phyloP scores from a whole-genome alignment of 192 early-diverging fungal genomes.

The Kickxella alabastrina region DNA sequence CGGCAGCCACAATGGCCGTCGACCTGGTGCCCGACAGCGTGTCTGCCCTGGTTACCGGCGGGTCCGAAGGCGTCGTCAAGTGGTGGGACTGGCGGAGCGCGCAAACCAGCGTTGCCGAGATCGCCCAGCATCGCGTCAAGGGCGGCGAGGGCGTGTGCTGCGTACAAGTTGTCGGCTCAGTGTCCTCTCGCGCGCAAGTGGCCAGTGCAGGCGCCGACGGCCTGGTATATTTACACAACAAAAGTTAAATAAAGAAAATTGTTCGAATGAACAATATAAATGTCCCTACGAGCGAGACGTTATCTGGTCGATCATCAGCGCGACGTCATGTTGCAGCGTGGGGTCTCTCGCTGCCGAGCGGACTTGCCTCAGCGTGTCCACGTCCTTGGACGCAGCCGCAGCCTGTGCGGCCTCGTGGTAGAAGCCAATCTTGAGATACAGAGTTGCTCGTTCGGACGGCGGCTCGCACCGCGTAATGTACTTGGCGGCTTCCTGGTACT shows the following conservation, averaged over 20 bases:
- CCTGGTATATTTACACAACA: conserved; percentile 1
- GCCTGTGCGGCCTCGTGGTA: conserved; percentile 71
- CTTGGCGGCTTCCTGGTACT: conserved; percentile 70
- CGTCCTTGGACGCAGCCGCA: conserved; percentile 59
- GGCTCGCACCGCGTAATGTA: conserved; percentile 74
- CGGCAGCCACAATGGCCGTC: conserved; percentile 15
- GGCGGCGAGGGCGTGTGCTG: conserved; percentile 40
- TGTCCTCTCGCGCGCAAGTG: background rate
- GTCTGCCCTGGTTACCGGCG: conserved; percentile 20
- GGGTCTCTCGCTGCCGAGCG: conserved; percentile 16
- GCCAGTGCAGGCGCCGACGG: conserved; percentile 36
- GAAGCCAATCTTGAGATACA: conserved; percentile 70
- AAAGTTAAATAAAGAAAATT: background rate
- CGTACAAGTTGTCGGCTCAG: background rate
- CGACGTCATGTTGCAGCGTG: conserved; percentile 30
- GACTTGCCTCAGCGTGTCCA: conserved; percentile 58
- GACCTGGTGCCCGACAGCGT: background rate
- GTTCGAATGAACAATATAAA: background rate
- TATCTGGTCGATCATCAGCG: conserved; percentile 37
- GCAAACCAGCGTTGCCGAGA: conserved; percentile 6
- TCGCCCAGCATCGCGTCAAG: conserved; percentile 24
- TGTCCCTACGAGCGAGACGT: background rate
- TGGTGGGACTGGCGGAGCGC: conserved; percentile 49
- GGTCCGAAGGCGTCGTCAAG: conserved; percentile 31
- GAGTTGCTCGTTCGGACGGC: conserved; percentile 46